Base-by-base conservation (phyloP, 2,329 filamentous ascomycete species). In the Penicillium sclerotigenum region DNA sequence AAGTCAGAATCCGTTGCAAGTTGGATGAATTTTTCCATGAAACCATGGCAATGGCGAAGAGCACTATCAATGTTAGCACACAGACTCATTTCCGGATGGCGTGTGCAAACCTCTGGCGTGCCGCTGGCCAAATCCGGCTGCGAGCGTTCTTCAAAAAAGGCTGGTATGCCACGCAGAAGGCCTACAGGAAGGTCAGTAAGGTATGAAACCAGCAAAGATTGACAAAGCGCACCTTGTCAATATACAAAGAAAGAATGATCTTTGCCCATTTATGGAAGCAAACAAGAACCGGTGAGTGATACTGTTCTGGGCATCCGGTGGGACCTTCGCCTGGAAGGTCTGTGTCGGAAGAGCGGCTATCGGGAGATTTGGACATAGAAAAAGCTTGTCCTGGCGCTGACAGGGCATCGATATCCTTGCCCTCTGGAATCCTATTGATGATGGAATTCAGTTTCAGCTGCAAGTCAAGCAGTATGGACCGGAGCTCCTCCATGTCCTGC, bases 1-100 rank as follows among this genome's bases (percentile, higher is more conserved):
- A 80, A 76, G 45, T 77, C 75, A 20, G 76, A 72, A 59, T 79
- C 77, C 4, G 75, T 76, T 5, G 75, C 76, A 24, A 80, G 65
- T n/a, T 72, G 71, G 20, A 79, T 75, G 49, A 79, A 80, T 48
- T 80, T 80, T 45, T 77, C 72, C 75, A 79, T 77, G 50, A 78
- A 80, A 1, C 75, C 75, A 62, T 79, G 77, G 48, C 76, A 79
- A 56, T 77, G 74, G 16, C 75, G 77, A 37, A 80, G 65, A 9
- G 77, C 77, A 56, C 77, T 76, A 41, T 10, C 16, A 31, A 1
- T 16, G n/a, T 69, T 28, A 65, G 58, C 48, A 3, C 14, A 13
- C 4, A 14, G 3, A 43, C 26, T 5, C 8, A 45, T n/a, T 43
- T 4, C 9, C 7, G 1, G 33, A 13, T 13, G 13, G 1, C 5